Evolutionary conservation across 2,329 filamentous ascomycete species (phyloP).

Genomic region (Fusarium virguliforme): DNA sequence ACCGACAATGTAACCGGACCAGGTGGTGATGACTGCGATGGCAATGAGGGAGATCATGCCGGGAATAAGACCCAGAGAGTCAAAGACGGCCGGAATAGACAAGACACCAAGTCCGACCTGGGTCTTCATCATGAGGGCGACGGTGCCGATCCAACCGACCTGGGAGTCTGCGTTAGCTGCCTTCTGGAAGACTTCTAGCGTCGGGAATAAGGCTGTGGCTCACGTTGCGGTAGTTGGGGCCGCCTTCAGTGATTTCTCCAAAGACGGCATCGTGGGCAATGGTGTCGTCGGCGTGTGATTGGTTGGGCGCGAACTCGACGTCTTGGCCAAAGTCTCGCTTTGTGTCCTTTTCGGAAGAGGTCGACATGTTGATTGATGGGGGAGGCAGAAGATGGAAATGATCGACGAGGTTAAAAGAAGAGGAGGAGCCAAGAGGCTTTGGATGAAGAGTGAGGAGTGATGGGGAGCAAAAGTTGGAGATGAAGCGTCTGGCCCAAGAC

Average conservation of each 20-base stretch:
- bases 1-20: constrained; percentile 65
- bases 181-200: constrained; percentile 2
- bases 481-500: constrained; percentile 1
- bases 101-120: constrained; percentile 63
- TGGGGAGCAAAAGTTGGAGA: not conserved
- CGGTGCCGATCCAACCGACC: constrained; percentile 61
- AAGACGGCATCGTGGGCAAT: constrained; percentile 14
- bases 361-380: not conserved
- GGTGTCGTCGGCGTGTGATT: constrained; percentile 4
- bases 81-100: constrained; percentile 37
- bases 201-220: constrained; percentile 6
- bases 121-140: constrained; percentile 63
- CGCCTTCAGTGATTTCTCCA: constrained; percentile 11
- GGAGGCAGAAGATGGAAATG: not conserved
- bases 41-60: not conserved
- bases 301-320: not conserved
- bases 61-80: not conserved
- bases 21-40: constrained; percentile 50
- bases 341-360: constrained; percentile 3
- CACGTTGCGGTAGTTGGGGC: constrained; percentile 29
- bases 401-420: not conserved
- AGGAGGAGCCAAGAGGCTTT: not conserved
- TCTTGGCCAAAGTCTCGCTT: constrained; percentile 7
- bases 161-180: constrained; percentile 1
- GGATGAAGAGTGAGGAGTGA: constrained; percentile 3